phyloP scores from a whole-genome alignment of 169 alveolate genomes.

The Plasmodium blacklocki region DNA sequence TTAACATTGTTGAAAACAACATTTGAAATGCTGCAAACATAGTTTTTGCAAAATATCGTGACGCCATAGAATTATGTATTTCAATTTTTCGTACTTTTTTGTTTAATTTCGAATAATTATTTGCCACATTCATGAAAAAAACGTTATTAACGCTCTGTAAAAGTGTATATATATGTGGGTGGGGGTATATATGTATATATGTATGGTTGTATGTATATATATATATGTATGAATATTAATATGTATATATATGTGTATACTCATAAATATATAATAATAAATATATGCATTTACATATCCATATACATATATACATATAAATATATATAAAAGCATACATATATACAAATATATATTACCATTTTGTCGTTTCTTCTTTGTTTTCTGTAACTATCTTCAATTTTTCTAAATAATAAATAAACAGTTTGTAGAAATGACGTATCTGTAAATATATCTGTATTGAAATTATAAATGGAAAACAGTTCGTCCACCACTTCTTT shows the following conservation, averaged over 20 bases:
- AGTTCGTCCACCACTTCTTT: too few species aligned
- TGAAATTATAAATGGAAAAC: too few species aligned
- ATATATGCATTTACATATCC: too few species aligned
- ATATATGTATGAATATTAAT: not conserved
- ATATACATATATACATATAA: too few species aligned
- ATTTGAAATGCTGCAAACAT: constrained; percentile 26
- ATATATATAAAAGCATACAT: too few species aligned
- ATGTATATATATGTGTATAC: too few species aligned
- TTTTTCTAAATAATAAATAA: constrained; percentile 23
- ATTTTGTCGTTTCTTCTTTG: constrained; percentile 42
- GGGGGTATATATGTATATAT: not conserved
- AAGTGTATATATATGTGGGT: too few species aligned
- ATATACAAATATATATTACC: constrained; percentile 15
- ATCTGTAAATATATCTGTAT: constrained; percentile 15
- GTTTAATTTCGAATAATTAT: constrained; percentile 22
- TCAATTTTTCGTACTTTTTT: constrained; percentile 29
- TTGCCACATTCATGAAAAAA: too few species aligned
- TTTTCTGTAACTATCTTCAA: constrained; percentile 14
- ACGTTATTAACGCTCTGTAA: constrained; percentile 51
- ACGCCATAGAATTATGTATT: constrained; percentile 25
- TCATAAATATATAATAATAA: not conserved
- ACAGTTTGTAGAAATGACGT: constrained; percentile 49
- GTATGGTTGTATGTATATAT: not conserved
- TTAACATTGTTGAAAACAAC: not conserved
- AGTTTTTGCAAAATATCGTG: constrained; percentile 34